Conservation (phyloP, 805 yeast species). For the Yarrowia keelungensis region DNA sequence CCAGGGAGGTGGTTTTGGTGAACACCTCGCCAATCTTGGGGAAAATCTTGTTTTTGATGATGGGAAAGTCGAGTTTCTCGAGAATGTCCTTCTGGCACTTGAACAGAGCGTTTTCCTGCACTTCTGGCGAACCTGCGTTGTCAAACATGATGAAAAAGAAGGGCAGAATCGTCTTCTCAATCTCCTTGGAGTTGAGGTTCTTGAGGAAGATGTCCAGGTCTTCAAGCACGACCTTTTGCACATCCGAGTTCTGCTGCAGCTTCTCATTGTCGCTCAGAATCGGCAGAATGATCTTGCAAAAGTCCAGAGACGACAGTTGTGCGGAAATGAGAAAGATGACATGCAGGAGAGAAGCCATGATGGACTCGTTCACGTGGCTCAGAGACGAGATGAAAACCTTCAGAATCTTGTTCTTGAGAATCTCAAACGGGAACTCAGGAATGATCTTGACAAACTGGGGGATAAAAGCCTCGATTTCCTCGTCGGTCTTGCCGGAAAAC, state of each 20-base stretch:
- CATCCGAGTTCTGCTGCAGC: constrained; percentile 52
- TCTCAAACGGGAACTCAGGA: constrained; percentile 63
- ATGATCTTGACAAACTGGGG: constrained; percentile 64
- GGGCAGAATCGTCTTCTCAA: constrained; percentile 57
- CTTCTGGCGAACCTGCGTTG: constrained; percentile 47
- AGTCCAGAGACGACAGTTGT: constrained; percentile 58
- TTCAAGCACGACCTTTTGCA: constrained; percentile 57
- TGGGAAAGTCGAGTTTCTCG: constrained; percentile 65
- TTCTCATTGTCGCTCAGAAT: constrained; percentile 46
- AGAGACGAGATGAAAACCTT: constrained; percentile 67
- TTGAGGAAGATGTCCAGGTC: constrained; percentile 57
- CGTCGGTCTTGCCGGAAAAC: constrained; percentile 71
- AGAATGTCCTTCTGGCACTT: constrained; percentile 51
- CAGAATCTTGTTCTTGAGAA: constrained; percentile 71
- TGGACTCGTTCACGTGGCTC: constrained; percentile 50
- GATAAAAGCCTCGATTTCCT: constrained; percentile 73
- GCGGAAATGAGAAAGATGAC: constrained; percentile 60
- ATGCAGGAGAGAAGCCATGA: constrained; percentile 58
- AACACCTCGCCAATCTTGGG: constrained; percentile 76
- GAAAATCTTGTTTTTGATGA: constrained; percentile 75
- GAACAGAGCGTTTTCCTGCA: constrained; percentile 64
- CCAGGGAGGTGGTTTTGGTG: constrained; percentile 81
- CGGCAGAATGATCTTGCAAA: constrained; percentile 72
- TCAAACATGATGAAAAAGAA: constrained; percentile 52
- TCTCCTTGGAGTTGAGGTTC: constrained; percentile 61